Conservation (phyloP, 2,329 filamentous ascomycete species). For the Cordyceps cateniannulata region DNA sequence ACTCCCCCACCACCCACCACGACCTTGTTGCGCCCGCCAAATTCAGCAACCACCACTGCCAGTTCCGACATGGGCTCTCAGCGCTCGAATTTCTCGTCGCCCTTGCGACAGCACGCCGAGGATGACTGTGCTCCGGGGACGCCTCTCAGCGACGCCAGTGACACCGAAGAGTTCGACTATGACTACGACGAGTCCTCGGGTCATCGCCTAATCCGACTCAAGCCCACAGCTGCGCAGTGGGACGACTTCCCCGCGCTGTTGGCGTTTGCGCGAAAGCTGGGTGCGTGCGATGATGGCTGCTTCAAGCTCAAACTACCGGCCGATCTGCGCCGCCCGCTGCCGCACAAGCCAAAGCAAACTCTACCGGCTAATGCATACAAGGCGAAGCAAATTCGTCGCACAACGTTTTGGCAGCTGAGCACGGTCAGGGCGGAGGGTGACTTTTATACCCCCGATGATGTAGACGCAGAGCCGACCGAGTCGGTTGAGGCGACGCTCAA, state of each 20-base stretch:
- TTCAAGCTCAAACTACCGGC: conserved; percentile 32
- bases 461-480: conserved; percentile 20
- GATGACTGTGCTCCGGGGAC: background rate
- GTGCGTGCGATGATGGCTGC: conserved; percentile 29
- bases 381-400: conserved; percentile 28
- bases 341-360: conserved; percentile 24
- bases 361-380: conserved; percentile 31
- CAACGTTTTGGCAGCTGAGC: conserved; percentile 30
- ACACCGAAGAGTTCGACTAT: conserved; percentile 21
- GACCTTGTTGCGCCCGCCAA: background rate
- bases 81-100: background rate
- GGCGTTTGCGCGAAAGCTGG: conserved; percentile 24
- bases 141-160: conserved; percentile 9
- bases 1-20: background rate
- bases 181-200: conserved; percentile 25
- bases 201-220: conserved; percentile 27
- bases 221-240: conserved; percentile 30
- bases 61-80: conserved; percentile 1
- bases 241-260: conserved; percentile 30
- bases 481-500: conserved; percentile 25
- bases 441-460: conserved; percentile 23
- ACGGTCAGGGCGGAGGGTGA: conserved; percentile 28
- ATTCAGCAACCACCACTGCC: background rate
- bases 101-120: background rate
- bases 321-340: conserved; percentile 25